These are phyloP conservation scores for Exophiala sp. DNA, from an alignment of 2,329 filamentous ascomycete genomes.

Conservation along the genomic window DNA sequence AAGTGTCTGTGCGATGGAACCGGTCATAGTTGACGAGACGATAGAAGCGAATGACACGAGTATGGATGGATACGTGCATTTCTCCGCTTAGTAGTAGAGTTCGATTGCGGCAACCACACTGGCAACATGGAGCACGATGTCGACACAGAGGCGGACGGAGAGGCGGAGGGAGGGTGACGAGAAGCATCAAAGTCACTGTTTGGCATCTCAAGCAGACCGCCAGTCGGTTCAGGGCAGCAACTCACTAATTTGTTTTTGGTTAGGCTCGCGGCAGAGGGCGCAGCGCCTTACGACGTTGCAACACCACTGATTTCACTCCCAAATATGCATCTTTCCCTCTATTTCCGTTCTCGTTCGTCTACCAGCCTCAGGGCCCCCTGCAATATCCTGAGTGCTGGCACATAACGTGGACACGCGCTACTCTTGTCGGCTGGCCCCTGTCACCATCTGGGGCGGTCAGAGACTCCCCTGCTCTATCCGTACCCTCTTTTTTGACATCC, in stretches of 20 bases:
- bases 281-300: conserved; percentile 23
- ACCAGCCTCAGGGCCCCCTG: conserved; percentile 12
- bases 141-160: not conserved
- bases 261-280: conserved; percentile 16
- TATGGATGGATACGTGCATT: too few relatives aligned
- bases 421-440: not conserved
- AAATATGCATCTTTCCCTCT: conserved; percentile 16
- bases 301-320: not conserved
- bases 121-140: not conserved
- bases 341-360: conserved; percentile 17
- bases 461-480: conserved; percentile 8
- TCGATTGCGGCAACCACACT: not conserved
- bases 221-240: conserved; percentile 17
- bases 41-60: too few relatives aligned
- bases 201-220: conserved; percentile 12
- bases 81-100: too few relatives aligned
- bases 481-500: not conserved
- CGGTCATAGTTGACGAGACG: too few relatives aligned
- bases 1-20: too few relatives aligned
- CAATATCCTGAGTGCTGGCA: conserved; percentile 8
- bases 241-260: not conserved
- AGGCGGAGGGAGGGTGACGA: conserved; percentile 7
- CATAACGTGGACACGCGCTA: too few relatives aligned
- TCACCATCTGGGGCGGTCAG: conserved; percentile 14
- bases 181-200: conserved; percentile 3